Evolutionary conservation across 139 green algal genomes (phyloP).

Genomic region (Edaphochlamys debaryana): DNA sequence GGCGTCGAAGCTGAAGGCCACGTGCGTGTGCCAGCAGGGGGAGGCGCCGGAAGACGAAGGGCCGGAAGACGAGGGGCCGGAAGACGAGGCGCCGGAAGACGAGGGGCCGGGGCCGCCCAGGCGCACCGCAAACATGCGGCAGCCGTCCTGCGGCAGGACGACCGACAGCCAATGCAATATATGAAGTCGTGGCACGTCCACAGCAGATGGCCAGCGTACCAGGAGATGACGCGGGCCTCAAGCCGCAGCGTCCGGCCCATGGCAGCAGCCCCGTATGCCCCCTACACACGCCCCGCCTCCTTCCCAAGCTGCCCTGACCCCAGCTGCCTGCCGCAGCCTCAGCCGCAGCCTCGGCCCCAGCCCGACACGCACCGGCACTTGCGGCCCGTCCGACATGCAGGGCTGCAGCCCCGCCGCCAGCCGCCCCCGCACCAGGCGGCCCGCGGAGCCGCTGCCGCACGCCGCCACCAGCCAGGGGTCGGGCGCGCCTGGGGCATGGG

Average conservation of each 20-base stretch:
- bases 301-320: too few relatives aligned
- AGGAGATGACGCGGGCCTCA: too few relatives aligned
- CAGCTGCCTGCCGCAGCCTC: too few relatives aligned
- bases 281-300: too few relatives aligned
- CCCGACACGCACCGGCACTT: conserved; percentile 42
- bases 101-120: not conserved
- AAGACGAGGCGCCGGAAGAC: not conserved
- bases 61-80: not conserved
- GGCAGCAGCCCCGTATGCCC: too few relatives aligned
- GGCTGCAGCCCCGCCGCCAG: conserved; percentile 39
- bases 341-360: too few relatives aligned
- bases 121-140: not conserved
- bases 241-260: too few relatives aligned
- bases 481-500: conserved; percentile 6
- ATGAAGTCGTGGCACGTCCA: too few relatives aligned
- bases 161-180: too few relatives aligned
- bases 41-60: too few relatives aligned
- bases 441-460: conserved; percentile 25
- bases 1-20: conserved; percentile 57
- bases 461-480: conserved; percentile 42
- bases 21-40: conserved; percentile 51
- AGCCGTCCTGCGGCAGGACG: conserved; percentile 15
- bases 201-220: too few relatives aligned
- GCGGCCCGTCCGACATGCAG: conserved; percentile 37
- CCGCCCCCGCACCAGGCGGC: conserved; percentile 31